phyloP scores from a whole-genome alignment of 768 basidiomycete genomes.

The Pleurotus giganteus region DNA sequence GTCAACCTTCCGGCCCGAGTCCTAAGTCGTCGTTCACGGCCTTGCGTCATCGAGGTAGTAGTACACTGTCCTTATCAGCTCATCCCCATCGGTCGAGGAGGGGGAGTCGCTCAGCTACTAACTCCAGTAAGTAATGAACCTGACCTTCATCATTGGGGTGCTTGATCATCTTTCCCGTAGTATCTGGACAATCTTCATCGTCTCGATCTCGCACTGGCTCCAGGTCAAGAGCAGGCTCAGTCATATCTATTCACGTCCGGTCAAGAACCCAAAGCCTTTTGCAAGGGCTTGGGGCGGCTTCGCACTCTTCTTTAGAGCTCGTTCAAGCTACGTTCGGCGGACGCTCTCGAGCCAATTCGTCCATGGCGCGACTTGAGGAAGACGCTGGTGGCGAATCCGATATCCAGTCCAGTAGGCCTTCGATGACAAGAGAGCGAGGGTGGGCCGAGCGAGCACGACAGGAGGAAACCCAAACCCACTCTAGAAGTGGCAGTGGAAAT shows the following conservation, averaged over 20 bases:
- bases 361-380: slow-evolving; percentile 67
- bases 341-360: slow-evolving; percentile 61
- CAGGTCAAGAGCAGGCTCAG: slow-evolving; percentile 44
- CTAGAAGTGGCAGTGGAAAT: slow-evolving; percentile 21
- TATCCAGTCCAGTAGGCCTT: slow-evolving; percentile 23
- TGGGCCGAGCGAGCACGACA: slow-evolving; percentile 6
- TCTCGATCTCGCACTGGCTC: slow-evolving; percentile 35
- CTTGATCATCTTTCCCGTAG: neutral
- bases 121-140: slow-evolving; percentile 17
- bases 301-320: slow-evolving; percentile 57
- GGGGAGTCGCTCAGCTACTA: slow-evolving; percentile 31
- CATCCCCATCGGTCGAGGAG: slow-evolving; percentile 21
- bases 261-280: slow-evolving; percentile 66
- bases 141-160: slow-evolving; percentile 11
- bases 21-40: slow-evolving; percentile 47
- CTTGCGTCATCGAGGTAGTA: slow-evolving; percentile 37
- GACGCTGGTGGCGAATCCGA: slow-evolving; percentile 27
- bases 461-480: slow-evolving; percentile 14
- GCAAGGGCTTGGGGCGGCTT: slow-evolving; percentile 60
- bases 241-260: slow-evolving; percentile 44
- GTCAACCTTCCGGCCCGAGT: slow-evolving; percentile 36
- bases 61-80: slow-evolving; percentile 20
- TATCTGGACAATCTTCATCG: slow-evolving; percentile 29
- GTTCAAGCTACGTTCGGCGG: slow-evolving; percentile 37
- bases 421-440: slow-evolving; percentile 19